These are phyloP conservation scores for Pichia paraexigua DNA, from an alignment of 805 yeast genomes.

Conservation along the genomic window DNA sequence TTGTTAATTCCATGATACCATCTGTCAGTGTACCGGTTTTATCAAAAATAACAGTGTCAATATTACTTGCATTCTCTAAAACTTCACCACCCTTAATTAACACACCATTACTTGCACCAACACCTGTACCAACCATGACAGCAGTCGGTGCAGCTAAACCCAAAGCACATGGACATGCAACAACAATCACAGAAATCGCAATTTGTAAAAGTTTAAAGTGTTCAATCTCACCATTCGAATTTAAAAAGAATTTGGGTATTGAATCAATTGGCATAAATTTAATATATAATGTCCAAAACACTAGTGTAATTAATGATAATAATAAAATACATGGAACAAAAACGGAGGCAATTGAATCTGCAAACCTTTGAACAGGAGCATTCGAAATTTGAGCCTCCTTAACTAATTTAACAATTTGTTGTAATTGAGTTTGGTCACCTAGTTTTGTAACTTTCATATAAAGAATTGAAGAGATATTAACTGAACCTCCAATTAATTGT, in stretches of 20 bases:
- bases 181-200: constrained; percentile 88
- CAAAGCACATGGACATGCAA: constrained; percentile 97
- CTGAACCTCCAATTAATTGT: constrained; percentile 78
- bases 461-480: constrained; percentile 70
- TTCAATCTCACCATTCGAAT: constrained; percentile 15
- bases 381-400: constrained; percentile 81
- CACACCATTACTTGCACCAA: constrained; percentile 85
- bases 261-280: constrained; percentile 7
- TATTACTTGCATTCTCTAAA: constrained; percentile 60
- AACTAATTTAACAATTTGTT: constrained; percentile 80
- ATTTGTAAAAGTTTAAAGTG: constrained; percentile 43
- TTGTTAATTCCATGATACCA: constrained; percentile 56
- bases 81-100: constrained; percentile 90
- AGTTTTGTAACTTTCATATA: constrained; percentile 61
- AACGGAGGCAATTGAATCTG: constrained; percentile 75
- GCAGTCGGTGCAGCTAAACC: constrained; percentile 99
- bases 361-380: constrained; percentile 86
- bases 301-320: constrained; percentile 60
- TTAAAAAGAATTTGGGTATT: constrained; percentile 24
- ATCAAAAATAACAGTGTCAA: constrained; percentile 72
- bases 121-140: constrained; percentile 97
- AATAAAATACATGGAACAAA: constrained; percentile 73
- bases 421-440: constrained; percentile 79
- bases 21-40: constrained; percentile 93
- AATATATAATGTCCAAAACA: constrained; percentile 44